Percentiles rank a stretch among this genome's conserved stretches.
Conservation (phyloP, 257 asterid genomes). For the Agastache rugosa region DNA sequence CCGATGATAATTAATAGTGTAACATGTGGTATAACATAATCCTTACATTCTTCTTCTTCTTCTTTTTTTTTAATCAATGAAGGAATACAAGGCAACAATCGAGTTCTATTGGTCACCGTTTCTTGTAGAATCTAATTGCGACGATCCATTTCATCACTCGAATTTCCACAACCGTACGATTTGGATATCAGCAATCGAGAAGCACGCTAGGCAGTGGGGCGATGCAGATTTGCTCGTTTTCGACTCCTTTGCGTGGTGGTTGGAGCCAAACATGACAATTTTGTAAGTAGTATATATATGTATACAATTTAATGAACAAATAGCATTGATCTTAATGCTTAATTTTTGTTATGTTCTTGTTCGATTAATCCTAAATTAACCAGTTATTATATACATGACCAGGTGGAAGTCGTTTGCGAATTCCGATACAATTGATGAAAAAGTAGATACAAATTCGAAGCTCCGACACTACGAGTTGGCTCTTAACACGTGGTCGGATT, state of each 20-base stretch:
- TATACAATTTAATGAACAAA: no score
- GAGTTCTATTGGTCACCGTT: constrained; percentile 76
- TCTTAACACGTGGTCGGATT: constrained; percentile 65
- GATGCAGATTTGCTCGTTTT: constrained; percentile 71
- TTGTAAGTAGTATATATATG: constrained; percentile 46
- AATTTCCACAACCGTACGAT: constrained; percentile 37
- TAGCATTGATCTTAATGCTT: no score
- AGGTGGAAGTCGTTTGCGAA: constrained; percentile 67
- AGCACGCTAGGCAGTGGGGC: constrained; percentile 62
- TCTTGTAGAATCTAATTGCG: constrained; percentile 11
- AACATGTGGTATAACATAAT: no score
- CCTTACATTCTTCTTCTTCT: no score
- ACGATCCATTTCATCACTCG: constrained; percentile 35
- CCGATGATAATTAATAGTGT: background rate
- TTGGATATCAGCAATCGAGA: constrained; percentile 49
- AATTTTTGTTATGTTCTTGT: background rate
- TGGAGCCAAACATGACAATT: constrained; percentile 41
- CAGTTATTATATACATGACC: background rate
- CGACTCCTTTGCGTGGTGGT: constrained; percentile 68
- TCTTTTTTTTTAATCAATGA: no score
- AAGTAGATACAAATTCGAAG: constrained; percentile 41
- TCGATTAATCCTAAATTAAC: background rate
- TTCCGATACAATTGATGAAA: constrained; percentile 43
- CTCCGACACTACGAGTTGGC: constrained; percentile 59
- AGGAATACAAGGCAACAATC: constrained; percentile 20